A percentile compares a stretch with the other conserved stretches of the same genome.
phyloP scores from a whole-genome alignment of 306 rosid species.

The Vachellia pachyceras region DNA sequence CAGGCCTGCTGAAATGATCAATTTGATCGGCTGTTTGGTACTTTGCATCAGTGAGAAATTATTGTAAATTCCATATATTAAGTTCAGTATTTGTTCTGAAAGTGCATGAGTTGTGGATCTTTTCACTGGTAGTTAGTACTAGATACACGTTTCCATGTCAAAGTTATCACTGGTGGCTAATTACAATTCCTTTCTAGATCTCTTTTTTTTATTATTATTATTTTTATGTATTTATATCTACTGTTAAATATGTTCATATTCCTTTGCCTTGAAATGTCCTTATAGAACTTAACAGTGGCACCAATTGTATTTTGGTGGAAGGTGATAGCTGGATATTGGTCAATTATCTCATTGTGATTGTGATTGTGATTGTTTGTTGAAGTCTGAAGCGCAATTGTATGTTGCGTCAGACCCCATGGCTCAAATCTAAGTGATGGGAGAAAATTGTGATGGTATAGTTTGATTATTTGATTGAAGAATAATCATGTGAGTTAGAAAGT shows the following conservation, averaged over 20 bases:
- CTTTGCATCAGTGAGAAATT: background rate
- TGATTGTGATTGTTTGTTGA: background rate
- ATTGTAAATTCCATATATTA: background rate
- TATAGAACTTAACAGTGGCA: background rate
- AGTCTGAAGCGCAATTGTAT: background rate
- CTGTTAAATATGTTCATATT: background rate
- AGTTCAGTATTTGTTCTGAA: background rate
- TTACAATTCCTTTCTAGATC: background rate
- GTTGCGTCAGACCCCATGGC: too few relatives aligned
- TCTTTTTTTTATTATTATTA: background rate
- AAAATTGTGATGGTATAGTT: background rate
- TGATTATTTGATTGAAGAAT: background rate
- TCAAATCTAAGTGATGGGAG: background rate
- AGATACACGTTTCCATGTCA: background rate
- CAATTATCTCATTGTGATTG: background rate
- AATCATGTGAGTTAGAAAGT: background rate
- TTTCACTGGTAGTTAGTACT: slow-evolving; percentile 6
- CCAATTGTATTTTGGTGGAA: background rate
- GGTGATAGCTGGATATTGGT: background rate
- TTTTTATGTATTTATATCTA: background rate
- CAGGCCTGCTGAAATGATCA: slow-evolving; percentile 1
- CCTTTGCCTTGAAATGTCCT: background rate
- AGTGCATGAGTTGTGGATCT: slow-evolving; percentile 10
- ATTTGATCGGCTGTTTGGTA: background rate
- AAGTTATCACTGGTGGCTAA: background rate